Evolutionary conservation across 2,329 filamentous ascomycete species (phyloP), one percentile per base, ranked within the genome.

Genomic region (Ophiostoma sp.): DNA sequence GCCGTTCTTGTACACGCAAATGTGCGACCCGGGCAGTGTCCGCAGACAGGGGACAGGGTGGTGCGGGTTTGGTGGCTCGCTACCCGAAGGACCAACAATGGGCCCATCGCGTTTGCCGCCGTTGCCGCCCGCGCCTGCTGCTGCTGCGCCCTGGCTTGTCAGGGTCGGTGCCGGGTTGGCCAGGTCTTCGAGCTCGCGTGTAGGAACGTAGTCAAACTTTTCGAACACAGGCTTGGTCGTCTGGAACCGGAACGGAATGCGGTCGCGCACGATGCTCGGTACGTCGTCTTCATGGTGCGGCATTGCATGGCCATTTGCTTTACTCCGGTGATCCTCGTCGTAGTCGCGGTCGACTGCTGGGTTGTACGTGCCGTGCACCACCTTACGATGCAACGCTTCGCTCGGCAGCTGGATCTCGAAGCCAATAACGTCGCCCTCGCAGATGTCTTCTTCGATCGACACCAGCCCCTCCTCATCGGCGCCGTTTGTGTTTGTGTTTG

Each of bases 1-100:
- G 4, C 95, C 95, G 74, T 99, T 99, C 76, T 96, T 97, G 83
- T 95, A 98, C 58, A 98, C 83, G 70, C 89, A 91, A 75, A 99
- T 93, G 73, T 85, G 88, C 2, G 92, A 96, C 67, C 91, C 88
- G 0, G 96, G 95, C 3, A 98, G 82, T 0, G 93, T 96, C 64
- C 94, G 89, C 36, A 98, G 81, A n/a, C 90, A 85, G 0, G 92
- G 86, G 12, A 85, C 80, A 3, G 86, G 81, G 75, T 95, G 93
- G 74, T 88, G 93, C 66, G 87, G 89, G 75, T 87, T 88, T 66
- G 90, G 91, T 11, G 83, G 74, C 64, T 88, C 85, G 65, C 62
- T 36, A 18, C 58, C 66, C 11, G 85, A 16, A n/a, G 52, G 36
- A 4, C 64, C 64, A n/a, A 65, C 52, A 5, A 45, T 65, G 76